Evolutionary conservation across 2,329 filamentous ascomycete genomes (phyloP).

Genomic region (Thelonectria discophora): DNA sequence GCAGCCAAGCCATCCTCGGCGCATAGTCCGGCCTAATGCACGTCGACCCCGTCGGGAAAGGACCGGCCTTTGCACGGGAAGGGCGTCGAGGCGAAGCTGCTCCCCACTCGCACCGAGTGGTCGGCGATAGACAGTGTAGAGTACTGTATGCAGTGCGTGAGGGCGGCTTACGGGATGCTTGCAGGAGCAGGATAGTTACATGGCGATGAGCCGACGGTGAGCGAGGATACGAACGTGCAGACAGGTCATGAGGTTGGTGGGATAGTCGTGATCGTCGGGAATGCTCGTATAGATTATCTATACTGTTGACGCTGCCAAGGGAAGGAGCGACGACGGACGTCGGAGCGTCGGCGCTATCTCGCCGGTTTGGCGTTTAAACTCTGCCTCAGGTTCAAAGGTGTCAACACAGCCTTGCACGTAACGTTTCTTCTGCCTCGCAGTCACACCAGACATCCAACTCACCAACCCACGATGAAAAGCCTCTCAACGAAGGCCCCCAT

Average conservation of each 20-base stretch:
- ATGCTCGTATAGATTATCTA: background rate
- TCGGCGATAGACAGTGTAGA: too few relatives aligned
- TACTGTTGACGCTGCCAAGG: background rate
- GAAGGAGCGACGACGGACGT: background rate
- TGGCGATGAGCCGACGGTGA: background rate
- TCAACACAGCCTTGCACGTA: background rate
- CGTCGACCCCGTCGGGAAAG: background rate
- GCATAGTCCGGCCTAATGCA: conserved; percentile 5
- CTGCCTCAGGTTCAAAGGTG: too few relatives aligned
- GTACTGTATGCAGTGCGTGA: too few relatives aligned
- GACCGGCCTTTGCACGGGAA: too few relatives aligned
- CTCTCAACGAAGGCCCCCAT: too few relatives aligned
- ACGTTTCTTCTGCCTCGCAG: background rate
- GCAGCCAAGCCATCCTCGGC: conserved; percentile 15
- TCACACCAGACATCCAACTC: background rate
- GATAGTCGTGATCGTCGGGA: background rate
- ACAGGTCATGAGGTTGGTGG: background rate
- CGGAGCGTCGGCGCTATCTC: background rate
- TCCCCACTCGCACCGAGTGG: too few relatives aligned
- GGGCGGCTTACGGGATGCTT: too few relatives aligned
- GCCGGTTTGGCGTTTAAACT: background rate
- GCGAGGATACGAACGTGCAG: background rate
- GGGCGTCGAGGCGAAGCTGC: too few relatives aligned
- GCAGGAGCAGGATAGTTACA: too few relatives aligned
- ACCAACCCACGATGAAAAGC: too few relatives aligned